A percentile compares a stretch with the other conserved stretches of the same genome.
phyloP scores from a whole-genome alignment of 1,284 basidiomycete genomes.

The Pyrrhoderma lamaoense region DNA sequence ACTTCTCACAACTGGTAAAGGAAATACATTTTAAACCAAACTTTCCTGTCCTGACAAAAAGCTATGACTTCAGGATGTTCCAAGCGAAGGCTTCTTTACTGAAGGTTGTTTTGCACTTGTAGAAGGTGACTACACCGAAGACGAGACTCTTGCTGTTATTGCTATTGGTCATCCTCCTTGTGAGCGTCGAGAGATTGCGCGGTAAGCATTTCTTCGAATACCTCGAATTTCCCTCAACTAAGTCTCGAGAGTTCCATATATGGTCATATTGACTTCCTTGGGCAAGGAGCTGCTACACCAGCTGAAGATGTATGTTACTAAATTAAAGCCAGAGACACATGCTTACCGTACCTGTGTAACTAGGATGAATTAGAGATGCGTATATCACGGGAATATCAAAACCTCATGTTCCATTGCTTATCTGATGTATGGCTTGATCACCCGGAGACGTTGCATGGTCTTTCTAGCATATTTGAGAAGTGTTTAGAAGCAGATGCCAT shows the following conservation, averaged over 20 bases:
- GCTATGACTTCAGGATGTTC: slow-evolving; percentile 56
- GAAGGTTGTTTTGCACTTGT: slow-evolving; percentile 94
- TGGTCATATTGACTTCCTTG: slow-evolving; percentile 93
- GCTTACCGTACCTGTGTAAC: neutral
- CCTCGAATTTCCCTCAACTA: neutral
- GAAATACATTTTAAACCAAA: slow-evolving; percentile 8
- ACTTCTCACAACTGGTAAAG: slow-evolving; percentile 83
- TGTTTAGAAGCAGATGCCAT: slow-evolving; percentile 85
- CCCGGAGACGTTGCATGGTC: slow-evolving; percentile 70
- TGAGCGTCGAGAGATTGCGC: slow-evolving; percentile 74
- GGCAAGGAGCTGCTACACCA: slow-evolving; percentile 83
- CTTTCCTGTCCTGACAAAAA: neutral
- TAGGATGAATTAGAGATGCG: slow-evolving; percentile 55
- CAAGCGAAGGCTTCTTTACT: slow-evolving; percentile 94
- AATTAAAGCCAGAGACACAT: slow-evolving; percentile 3
- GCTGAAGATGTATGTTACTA: slow-evolving; percentile 76
- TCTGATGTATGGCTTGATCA: slow-evolving; percentile 96
- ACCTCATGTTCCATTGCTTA: slow-evolving; percentile 88
- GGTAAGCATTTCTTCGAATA: slow-evolving; percentile 39
- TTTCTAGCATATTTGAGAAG: slow-evolving; percentile 84
- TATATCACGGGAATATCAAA: slow-evolving; percentile 58
- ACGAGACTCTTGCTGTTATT: slow-evolving; percentile 81
- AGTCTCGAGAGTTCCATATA: slow-evolving; percentile 63
- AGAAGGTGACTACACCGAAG: slow-evolving; percentile 94
- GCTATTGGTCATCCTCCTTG: slow-evolving; percentile 98